These are phyloP conservation scores for Blastocystis sp. DNA, from an alignment of 352 stramenopile genomes.

Conservation along the genomic window DNA sequence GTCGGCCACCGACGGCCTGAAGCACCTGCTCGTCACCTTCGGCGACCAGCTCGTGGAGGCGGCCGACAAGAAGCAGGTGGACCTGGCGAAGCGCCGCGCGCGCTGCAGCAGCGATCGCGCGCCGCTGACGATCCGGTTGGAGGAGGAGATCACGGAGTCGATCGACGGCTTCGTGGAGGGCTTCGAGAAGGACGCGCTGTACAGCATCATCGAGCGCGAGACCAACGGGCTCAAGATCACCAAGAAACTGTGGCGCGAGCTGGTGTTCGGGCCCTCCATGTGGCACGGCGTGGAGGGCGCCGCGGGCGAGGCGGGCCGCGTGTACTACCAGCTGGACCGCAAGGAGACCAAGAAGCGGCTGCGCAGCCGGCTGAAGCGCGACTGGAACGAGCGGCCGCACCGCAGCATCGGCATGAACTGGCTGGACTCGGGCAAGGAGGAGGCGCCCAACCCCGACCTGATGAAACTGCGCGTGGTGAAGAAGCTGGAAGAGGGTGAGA, in stretches of 20 bases:
- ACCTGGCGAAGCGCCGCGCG: background rate
- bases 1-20: slow-evolving; percentile 51
- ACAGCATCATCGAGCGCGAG: slow-evolving; percentile 65
- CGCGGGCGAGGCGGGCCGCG: slow-evolving; percentile 18
- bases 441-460: background rate
- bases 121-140: slow-evolving; percentile 17
- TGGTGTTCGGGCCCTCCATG: slow-evolving; percentile 64
- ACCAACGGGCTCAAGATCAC: slow-evolving; percentile 68
- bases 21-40: slow-evolving; percentile 31
- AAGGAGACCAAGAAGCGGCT: slow-evolving; percentile 66
- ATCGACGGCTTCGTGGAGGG: slow-evolving; percentile 15
- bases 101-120: slow-evolving; percentile 32
- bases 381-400: slow-evolving; percentile 66
- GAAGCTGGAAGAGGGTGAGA: slow-evolving; percentile 19
- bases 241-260: slow-evolving; percentile 67
- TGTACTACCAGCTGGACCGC: slow-evolving; percentile 65
- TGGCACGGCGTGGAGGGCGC: slow-evolving; percentile 61
- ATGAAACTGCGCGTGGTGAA: slow-evolving; percentile 35
- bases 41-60: background rate
- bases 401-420: slow-evolving; percentile 38
- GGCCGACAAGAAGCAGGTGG: slow-evolving; percentile 18
- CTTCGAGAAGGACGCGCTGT: slow-evolving; percentile 63
- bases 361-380: slow-evolving; percentile 63
- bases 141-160: slow-evolving; percentile 31
- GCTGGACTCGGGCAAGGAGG: background rate